Base-by-base conservation (phyloP, 169 alveolate genomes). In the Plasmodium cynomolgi region DNA sequence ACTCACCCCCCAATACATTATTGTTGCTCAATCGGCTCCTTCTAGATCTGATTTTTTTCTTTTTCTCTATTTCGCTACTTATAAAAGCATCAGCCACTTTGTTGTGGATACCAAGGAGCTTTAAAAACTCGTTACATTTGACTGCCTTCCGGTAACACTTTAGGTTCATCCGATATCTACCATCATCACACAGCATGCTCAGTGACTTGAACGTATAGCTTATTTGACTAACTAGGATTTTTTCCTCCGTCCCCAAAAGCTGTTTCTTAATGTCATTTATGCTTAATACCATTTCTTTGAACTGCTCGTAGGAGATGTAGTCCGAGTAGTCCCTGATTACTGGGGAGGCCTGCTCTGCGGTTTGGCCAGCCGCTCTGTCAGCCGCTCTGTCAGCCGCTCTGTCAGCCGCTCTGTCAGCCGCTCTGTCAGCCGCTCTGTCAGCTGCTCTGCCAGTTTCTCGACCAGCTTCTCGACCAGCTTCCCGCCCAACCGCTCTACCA, bases 111-210 rank as follows among this genome's bases (percentile, higher is more conserved):
- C 93, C 93, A n/a, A 85, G 62, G 29, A 85, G 56, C 58, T 75
- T 85, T 31, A 85, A 85, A 74, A 85, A 85, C 47, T 85, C 93
- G 29, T 73, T 74, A 54, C 93, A 85, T 34, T 85, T 75, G 31
- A 85, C 68, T 23, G 93, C 93, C 68, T 54, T 81, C 75, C 93
- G 39, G 58, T 91, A 93, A 34, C 95, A 79, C 56, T 92, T 71
- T 44, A 93, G 77, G 75, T 73, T 79, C 95, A 82, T 81, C 50
- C 84, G 84, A 47, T 15, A 92, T 39, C 17, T 95, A 17, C 91
- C 93, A 95, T 77, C 93, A 15, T 39, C 93, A 77, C 84, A 95
- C 81, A 84, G 81, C 31, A 92, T 91, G 77, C 85, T 83, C 20
- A 80, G 86, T 13, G 92, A 93, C 84, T 71, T 84, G 72, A 84